Base-by-base conservation (phyloP, 2,329 filamentous ascomycete species). In the Colletotrichum endophyticum region DNA sequence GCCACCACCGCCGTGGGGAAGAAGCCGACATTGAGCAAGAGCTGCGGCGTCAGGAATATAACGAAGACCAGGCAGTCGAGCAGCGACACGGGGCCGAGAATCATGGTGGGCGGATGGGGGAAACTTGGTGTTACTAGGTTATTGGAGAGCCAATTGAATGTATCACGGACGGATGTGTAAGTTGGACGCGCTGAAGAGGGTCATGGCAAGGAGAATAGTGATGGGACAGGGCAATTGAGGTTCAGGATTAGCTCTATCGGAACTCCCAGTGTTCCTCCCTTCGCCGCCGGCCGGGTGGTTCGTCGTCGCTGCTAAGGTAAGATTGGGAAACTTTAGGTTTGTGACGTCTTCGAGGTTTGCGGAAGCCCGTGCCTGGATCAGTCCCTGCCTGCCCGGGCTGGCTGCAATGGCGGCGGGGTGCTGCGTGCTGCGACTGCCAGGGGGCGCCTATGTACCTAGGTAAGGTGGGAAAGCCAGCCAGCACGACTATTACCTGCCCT, bases 21-120 rank as follows among this genome's bases (percentile, higher is more conserved):
- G 19, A 95, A 81, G 32, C 94, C 94, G 77, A 93, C 92, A 73
- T 93, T 91, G 78, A 93, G 85, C 39, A 96, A 85, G 49, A 97
- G 86, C 84, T 96, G 94, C 5, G 94, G 94, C 5, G 92, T 87
- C 16, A 96, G 89, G 80, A 95, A 93, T 57, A 93, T 68, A 66
- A 94, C 89, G 81, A 96, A 97, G 74, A 93, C 91, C 34, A 94
- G 73, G 86, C 94, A 96, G 86, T 97, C 95, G 32, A 95, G 83
- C 84, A 94, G 94, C 8, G 93, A 95, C 61, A 97, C 91, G 73
- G 94, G 92, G 44, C 91, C 91, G 57, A 97, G 88, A 76, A 95
- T 93, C 94, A 96, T 96, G 78, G 76, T 85, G 79, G 74, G 53
- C 61, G 59, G 32, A 39, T 28, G 19, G 28, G 4, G 44, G 44